These are phyloP conservation scores for Aspergillus niger DNA, from an alignment of 2,329 filamentous ascomycete species.

Conservation along the genomic window DNA sequence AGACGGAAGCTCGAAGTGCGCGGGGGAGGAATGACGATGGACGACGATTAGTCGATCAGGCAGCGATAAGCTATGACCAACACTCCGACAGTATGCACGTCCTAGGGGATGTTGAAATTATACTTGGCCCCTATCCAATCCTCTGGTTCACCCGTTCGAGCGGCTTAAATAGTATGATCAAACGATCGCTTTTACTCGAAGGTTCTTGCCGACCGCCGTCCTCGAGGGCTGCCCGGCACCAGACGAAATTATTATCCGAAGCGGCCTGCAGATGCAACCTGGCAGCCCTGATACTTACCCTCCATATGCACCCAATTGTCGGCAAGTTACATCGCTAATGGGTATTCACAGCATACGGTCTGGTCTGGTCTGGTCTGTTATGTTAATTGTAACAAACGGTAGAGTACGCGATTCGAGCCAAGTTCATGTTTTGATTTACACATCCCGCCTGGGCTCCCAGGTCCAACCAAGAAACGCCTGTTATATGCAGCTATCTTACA, in stretches of 20 bases:
- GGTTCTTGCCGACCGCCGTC: conserved; percentile 1
- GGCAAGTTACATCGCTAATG: neutral
- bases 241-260: conserved; percentile 19
- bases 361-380: no score
- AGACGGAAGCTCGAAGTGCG: conserved; percentile 37
- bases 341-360: no score
- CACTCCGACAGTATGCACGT: conserved; percentile 3
- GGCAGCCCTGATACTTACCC: neutral
- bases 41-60: conserved; percentile 17
- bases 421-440: neutral
- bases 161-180: neutral
- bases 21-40: conserved; percentile 28
- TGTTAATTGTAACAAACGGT: neutral
- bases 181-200: neutral
- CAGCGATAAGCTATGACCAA: conserved; percentile 24
- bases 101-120: neutral
- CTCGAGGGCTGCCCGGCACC: conserved; percentile 11
- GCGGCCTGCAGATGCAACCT: conserved; percentile 8
- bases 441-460: neutral
- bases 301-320: neutral
- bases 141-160: neutral
- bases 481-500: conserved; percentile 20
- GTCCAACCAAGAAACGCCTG: conserved; percentile 9
- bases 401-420: neutral
- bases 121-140: conserved; percentile 6